Evolutionary conservation across 169 alveolate species (phyloP), one percentile per base, ranked within the genome.

Genomic region (Perkinsus olseni): DNA sequence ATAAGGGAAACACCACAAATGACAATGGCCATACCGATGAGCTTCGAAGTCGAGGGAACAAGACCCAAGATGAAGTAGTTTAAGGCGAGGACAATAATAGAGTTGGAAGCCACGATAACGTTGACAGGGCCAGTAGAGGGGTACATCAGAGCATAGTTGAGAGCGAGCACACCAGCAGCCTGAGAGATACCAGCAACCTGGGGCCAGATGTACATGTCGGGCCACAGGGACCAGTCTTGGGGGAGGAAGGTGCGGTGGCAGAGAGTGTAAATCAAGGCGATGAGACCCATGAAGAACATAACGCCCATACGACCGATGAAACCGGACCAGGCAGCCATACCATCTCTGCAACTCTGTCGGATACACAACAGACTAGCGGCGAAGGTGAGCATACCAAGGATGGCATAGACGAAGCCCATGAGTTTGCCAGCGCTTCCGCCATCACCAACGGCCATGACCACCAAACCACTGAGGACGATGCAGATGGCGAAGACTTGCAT

Each of bases 221-320:
- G 36, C 82, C 82, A 62, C 37, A 62, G 31, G 4, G 28, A 21
- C 82, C 82, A 62, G 82, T 62, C 34, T 24, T 62, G 31, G 17
- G 82, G 82, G 82, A 62, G 17, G 82, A 62, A 62, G 82, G 82
- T 13, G 34, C 17, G 82, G 82, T 4, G 1, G 34, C 13, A 62
- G 10, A 28, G 31, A 28, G 82, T 62, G 34, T 62, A 62, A 24
- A 62, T 8, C 36, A 62, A 24, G 34, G 82, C 82, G 31, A 62
- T 62, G 82, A 62, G 82, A 28, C 82, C 82, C 82, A 62, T 62
- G 82, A 62, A 62, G 82, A 62, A 62, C 82, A 62, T 62, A 24
- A 62, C 82, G 17, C 82, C 82, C 82, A 62, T 62, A 62, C 82
- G 82, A 62, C 82, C 82, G 82, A 62, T 62, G 82, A 62, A 62